Conservation (phyloP, 2,329 filamentous ascomycete genomes). For the Colletotrichum echinochloae region DNA sequence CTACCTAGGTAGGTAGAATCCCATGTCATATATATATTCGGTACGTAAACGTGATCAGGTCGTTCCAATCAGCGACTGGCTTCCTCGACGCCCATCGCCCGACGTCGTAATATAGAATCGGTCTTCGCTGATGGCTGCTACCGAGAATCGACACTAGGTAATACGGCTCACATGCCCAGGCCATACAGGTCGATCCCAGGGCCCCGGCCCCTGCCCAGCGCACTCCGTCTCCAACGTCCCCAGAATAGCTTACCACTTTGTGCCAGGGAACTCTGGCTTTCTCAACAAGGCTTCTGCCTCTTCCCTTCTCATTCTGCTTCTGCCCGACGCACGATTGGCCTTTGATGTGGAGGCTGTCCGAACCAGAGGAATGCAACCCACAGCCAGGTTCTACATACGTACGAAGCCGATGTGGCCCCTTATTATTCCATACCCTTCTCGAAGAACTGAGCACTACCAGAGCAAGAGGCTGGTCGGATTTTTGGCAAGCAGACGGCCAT, state of each 20-base stretch:
- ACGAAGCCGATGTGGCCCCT: background rate
- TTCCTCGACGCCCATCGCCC: background rate
- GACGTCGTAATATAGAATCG: slow-evolving; percentile 22
- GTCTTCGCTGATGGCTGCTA: slow-evolving; percentile 25
- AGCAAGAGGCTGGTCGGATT: slow-evolving; percentile 1
- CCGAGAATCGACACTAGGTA: slow-evolving; percentile 30
- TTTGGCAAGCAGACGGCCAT: slow-evolving; percentile 16
- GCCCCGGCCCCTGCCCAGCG: slow-evolving; percentile 16
- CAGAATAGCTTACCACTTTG: slow-evolving; percentile 22
- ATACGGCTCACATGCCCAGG: slow-evolving; percentile 12
- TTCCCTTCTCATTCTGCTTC: background rate
- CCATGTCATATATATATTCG: background rate
- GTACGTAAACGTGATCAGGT: background rate
- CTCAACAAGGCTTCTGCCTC: slow-evolving; percentile 7
- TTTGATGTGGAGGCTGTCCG: slow-evolving; percentile 6
- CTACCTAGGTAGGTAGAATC: background rate
- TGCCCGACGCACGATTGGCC: background rate
- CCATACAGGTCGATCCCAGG: slow-evolving; percentile 27
- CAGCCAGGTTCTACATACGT: background rate
- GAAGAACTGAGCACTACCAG: slow-evolving; percentile 26
- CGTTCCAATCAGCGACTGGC: background rate
- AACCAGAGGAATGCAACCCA: slow-evolving; percentile 27
- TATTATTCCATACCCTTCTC: slow-evolving; percentile 32
- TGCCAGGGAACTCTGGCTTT: slow-evolving; percentile 19
- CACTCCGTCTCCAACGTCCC: slow-evolving; percentile 3